Evolutionary conservation across 164 flowering plant species (phyloP).

Genomic region (Protea cynaroides): DNA sequence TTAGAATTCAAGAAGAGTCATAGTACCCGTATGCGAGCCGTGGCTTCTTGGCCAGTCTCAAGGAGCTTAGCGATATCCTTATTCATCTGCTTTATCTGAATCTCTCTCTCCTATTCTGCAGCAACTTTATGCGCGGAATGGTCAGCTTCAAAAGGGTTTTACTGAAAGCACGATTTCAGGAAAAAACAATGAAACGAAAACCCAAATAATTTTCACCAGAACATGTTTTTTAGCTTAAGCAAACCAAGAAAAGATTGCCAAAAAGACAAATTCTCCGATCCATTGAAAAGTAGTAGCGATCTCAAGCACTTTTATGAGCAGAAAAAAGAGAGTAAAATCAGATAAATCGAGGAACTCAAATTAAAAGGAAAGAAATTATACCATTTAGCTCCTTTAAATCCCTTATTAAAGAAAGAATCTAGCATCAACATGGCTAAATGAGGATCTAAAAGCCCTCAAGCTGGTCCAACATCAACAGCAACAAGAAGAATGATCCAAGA

Average conservation of each 20-base stretch:
- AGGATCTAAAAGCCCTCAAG: slow-evolving; percentile 4
- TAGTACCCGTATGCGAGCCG: slow-evolving; percentile 84
- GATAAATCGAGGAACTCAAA: neutral
- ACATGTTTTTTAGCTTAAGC: too few species aligned
- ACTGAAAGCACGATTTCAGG: slow-evolving; percentile 25
- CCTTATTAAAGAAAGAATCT: slow-evolving; percentile 77
- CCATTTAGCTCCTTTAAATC: slow-evolving; percentile 84
- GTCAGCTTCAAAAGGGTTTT: slow-evolving; percentile 79
- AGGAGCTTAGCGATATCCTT: slow-evolving; percentile 89
- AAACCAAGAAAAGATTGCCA: too few species aligned
- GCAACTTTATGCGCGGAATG: slow-evolving; percentile 83
- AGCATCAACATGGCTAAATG: slow-evolving; percentile 60
- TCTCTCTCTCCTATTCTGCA: slow-evolving; percentile 83
- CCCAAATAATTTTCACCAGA: too few species aligned
- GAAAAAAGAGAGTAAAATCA: neutral
- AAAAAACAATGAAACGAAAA: too few species aligned
- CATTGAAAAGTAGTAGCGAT: too few species aligned
- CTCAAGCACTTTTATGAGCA: too few species aligned
- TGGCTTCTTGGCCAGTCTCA: slow-evolving; percentile 92
- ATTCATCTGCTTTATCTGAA: slow-evolving; percentile 86
- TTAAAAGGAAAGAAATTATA: slow-evolving; percentile 15
- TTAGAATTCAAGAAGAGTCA: too few species aligned
- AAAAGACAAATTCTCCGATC: too few species aligned
- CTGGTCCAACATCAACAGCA: neutral
- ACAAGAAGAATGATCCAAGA: too few species aligned